These are phyloP conservation scores for Trichodelitschia bisporula DNA, from an alignment of 495 filamentous ascomycete genomes.

Conservation along the genomic window DNA sequence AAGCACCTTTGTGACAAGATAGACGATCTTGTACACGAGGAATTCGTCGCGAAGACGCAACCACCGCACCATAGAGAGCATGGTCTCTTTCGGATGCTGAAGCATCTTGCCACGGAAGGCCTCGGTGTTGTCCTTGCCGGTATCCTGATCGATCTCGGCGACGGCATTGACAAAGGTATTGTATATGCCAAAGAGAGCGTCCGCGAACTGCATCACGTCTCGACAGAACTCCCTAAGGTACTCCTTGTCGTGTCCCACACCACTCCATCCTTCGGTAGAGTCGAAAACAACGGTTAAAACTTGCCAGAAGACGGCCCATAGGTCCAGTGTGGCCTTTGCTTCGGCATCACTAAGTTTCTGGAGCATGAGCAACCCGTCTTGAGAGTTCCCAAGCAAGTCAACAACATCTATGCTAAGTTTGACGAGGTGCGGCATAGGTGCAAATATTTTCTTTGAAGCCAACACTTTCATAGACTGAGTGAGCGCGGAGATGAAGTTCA, in stretches of 20 bases:
- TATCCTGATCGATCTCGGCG: slow-evolving; percentile 18
- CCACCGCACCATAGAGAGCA: slow-evolving; percentile 53
- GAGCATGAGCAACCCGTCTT: slow-evolving; percentile 53
- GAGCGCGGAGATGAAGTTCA: slow-evolving; percentile 31
- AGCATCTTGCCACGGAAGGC: slow-evolving; percentile 23
- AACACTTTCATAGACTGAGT: slow-evolving; percentile 35
- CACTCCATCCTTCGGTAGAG: slow-evolving; percentile 56
- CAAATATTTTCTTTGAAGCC: slow-evolving; percentile 31
- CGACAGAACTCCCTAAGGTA: slow-evolving; percentile 78
- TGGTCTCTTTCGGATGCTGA: slow-evolving; percentile 32
- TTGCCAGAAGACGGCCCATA: slow-evolving; percentile 70
- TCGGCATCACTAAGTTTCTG: slow-evolving; percentile 32
- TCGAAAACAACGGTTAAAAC: slow-evolving; percentile 57
- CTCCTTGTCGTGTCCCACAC: slow-evolving; percentile 38
- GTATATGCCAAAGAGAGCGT: slow-evolving; percentile 62
- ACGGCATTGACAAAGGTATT: slow-evolving; percentile 49
- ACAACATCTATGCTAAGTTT: slow-evolving; percentile 54
- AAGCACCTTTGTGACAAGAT: slow-evolving; percentile 43
- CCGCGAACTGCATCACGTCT: slow-evolving; percentile 80
- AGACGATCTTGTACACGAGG: slow-evolving; percentile 49
- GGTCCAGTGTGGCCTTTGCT: slow-evolving; percentile 33
- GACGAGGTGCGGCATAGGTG: slow-evolving; percentile 41
- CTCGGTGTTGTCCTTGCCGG: slow-evolving; percentile 4
- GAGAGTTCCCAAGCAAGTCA: slow-evolving; percentile 56
- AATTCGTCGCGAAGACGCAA: slow-evolving; percentile 63